These are phyloP conservation scores for Spiromastix sp. DNA, from an alignment of 2,329 filamentous ascomycete genomes.

Conservation along the genomic window DNA sequence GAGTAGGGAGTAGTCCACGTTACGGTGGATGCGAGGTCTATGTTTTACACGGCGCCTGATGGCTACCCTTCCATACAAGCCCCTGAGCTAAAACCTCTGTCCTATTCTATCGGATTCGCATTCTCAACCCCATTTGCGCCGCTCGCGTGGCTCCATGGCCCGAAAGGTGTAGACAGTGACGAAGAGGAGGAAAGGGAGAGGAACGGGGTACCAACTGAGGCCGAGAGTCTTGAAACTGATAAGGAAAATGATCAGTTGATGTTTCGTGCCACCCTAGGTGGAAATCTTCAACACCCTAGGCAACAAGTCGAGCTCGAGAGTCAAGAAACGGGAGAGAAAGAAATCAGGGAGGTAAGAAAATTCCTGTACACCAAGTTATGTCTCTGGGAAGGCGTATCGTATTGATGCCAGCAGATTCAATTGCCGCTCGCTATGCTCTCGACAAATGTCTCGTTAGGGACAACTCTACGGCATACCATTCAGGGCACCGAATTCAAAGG, in stretches of 20 bases:
- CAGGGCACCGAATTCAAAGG: slow-evolving; percentile 17
- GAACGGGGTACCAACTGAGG: slow-evolving; percentile 5
- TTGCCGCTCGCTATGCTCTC: slow-evolving; percentile 20
- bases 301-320: slow-evolving; percentile 16
- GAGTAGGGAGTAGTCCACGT: slow-evolving; percentile 22
- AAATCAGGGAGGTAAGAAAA: slow-evolving; percentile 18
- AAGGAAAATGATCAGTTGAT: slow-evolving; percentile 17
- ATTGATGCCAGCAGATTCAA: slow-evolving; percentile 19
- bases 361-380: background rate
- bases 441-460: slow-evolving; percentile 23
- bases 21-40: slow-evolving; percentile 25
- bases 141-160: slow-evolving; percentile 11
- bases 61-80: slow-evolving; percentile 21
- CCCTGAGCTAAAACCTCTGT: slow-evolving; percentile 17
- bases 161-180: slow-evolving; percentile 6
- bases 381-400: background rate
- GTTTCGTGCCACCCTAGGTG: slow-evolving; percentile 23
- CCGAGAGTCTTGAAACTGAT: slow-evolving; percentile 5
- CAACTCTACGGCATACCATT: slow-evolving; percentile 21
- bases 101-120: slow-evolving; percentile 22
- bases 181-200: slow-evolving; percentile 12
- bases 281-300: slow-evolving; percentile 17
- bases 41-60: slow-evolving; percentile 21
- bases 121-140: slow-evolving; percentile 26
- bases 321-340: slow-evolving; percentile 17